Base-by-base conservation (phyloP, 805 yeast species). In the Ascoidea asiatica region DNA sequence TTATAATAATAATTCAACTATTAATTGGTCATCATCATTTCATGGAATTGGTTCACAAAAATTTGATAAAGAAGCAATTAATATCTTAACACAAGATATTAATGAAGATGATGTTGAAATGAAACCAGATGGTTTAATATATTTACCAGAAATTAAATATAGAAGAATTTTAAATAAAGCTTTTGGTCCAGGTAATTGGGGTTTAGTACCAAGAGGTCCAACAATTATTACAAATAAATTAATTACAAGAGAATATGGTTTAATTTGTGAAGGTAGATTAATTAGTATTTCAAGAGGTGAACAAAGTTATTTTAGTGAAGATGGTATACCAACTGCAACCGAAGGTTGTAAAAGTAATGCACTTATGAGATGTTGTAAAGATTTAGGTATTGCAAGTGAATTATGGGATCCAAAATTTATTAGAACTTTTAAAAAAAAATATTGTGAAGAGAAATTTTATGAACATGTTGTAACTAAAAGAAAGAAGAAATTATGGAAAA, bases 151-250 rank as follows among this genome's bases (percentile, higher is more conserved):
- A 60, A 92, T 92, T 63, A 90, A 90, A 59, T 92, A 92, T 59
- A 75, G 98, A 51, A 73, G 98, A 40, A 81, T 89, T 19, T 63
- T 92, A 52, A 90, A 90, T 62, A 70, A 71, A 37, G 94, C 97
- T 0, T 90, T 92, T 67, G 98, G 98, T 3, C 96, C 98, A 5
- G 98, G 98, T 21, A 97, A 95, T 1, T 92, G 98, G 98, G 97
- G 97, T 1, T 67, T 92, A 45, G 95, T 94, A 1, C 97, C 98
- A 8, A 68, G 98, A 45, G 79, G 95, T 0, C 90, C 84, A 51
- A 82, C 95, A 1, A 66, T 76, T 44, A 77, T 92, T 29, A 81
- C 95, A 1, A 72, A 78, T 23, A 77, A 73, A 49, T 70, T 78
- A 42, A 79, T 92, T 29, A 86, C 95, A 8, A 72, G 97, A 51